Conservation (phyloP, 768 basidiomycete genomes). For the Mycena amicta region DNA sequence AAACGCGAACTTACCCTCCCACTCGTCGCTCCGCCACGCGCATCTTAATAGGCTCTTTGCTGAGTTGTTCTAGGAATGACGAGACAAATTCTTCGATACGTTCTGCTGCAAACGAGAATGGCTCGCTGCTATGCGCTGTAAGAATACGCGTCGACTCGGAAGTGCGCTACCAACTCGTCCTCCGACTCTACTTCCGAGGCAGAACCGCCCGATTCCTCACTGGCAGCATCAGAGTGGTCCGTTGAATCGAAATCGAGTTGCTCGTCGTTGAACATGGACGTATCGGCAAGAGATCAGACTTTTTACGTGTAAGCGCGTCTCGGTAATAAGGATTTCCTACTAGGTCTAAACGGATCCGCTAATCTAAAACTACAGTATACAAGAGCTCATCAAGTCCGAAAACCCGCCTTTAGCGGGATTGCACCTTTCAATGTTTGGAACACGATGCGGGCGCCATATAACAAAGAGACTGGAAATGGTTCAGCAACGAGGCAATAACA, state of each 20-base stretch:
- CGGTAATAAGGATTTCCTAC: background rate
- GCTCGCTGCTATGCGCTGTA: background rate
- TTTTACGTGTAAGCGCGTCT: background rate
- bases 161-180: background rate
- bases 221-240: background rate
- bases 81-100: slow-evolving; percentile 21
- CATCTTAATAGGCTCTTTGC: slow-evolving; percentile 7
- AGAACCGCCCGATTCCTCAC: background rate
- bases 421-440: slow-evolving; percentile 52
- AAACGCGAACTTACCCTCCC: slow-evolving; percentile 4
- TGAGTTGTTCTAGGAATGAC: slow-evolving; percentile 20
- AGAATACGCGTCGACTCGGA: background rate
- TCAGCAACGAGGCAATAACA: no score
- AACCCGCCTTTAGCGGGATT: slow-evolving; percentile 46
- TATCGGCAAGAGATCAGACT: background rate
- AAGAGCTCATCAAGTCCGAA: slow-evolving; percentile 32
- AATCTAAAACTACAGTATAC: slow-evolving; percentile 5
- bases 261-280: background rate
- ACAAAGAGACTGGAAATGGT: slow-evolving; percentile 51
- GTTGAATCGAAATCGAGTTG: background rate
- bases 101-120: slow-evolving; percentile 9
- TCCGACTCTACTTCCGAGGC: no score
- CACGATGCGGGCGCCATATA: slow-evolving; percentile 56
- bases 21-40: slow-evolving; percentile 13
- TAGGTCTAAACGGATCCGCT: background rate